Evolutionary conservation across 2,329 filamentous ascomycete species (phyloP), one percentile per base, ranked within the genome.

Genomic region (Exserohilum turcica): DNA sequence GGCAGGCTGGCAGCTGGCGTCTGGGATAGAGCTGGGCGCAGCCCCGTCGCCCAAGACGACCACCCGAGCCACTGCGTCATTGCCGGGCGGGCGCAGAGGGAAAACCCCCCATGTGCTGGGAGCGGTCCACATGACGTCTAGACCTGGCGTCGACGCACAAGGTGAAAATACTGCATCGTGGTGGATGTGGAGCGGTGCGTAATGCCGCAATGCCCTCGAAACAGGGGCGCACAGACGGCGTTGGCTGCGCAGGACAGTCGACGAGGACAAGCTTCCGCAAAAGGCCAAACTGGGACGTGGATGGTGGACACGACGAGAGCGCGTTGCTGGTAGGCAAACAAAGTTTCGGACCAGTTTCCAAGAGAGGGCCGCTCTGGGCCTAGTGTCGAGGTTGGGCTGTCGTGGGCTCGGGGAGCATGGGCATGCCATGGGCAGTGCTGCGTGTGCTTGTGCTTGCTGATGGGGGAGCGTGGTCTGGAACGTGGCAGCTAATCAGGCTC

Each of bases 321-420:
- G n/a, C n/a, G n/a, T 39, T 27, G 42, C 12, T 32, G 19, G 10
- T 21, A 19, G 13, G 19, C 19, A 35, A 13, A 35, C 42, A 52
- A 29, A 42, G 43, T 52, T 52, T 45, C 43, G 48, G 43, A 52
- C 48, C 48, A 43, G 43, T 36, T 52, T 18, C 42, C 42, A 44
- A 24, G 15, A 44, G 35, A 43, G 43, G 28, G 28, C 35, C 24
- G n/a, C 21, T 39, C 21, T 21, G 28, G 12, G 28, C 4, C 7
- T 24, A 24, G 21, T n/a, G n/a, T n/a, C n/a, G n/a, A n/a, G n/a
- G n/a, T 24, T 24, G 21, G 21, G 21, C 21, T 5, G 21, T 24
- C 4, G 21, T 24, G 21, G 21, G 21, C 21, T 24, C 7, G 21
- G 7, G 4, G 36, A 35, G 43, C 38, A 52, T 29, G 28, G 38